Percentiles rank a stretch among this genome's conserved stretches.
Evolutionary conservation across 192 early-diverging fungal genomes (phyloP).

Genomic region (Glomus cerebriforme): DNA sequence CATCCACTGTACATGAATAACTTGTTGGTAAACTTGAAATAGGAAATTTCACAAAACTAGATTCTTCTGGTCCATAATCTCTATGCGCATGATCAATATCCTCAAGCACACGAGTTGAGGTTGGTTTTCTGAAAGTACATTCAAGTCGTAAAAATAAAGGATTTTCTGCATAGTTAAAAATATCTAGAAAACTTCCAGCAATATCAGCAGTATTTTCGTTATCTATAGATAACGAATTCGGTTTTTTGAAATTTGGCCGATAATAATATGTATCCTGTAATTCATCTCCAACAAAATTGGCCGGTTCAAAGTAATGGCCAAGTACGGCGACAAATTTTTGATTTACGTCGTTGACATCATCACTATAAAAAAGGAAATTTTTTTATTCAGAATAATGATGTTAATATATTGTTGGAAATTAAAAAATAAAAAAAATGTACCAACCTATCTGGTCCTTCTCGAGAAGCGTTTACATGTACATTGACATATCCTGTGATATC

Average conservation of each 20-base stretch:
- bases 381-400: not conserved
- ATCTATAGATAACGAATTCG: slow-evolving; percentile 41
- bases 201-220: slow-evolving; percentile 38
- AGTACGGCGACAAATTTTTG: slow-evolving; percentile 59
- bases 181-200: slow-evolving; percentile 44
- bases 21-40: slow-evolving; percentile 62
- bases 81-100: slow-evolving; percentile 23
- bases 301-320: slow-evolving; percentile 63
- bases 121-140: slow-evolving; percentile 62
- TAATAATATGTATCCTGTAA: slow-evolving; percentile 66
- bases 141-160: slow-evolving; percentile 74
- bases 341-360: slow-evolving; percentile 45
- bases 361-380: slow-evolving; percentile 12
- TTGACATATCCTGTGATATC: slow-evolving; percentile 61
- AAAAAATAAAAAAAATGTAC: not conserved
- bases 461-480: slow-evolving; percentile 47
- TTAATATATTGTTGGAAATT: not conserved
- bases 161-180: slow-evolving; percentile 62
- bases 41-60: slow-evolving; percentile 45
- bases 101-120: slow-evolving; percentile 41
- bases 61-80: not conserved
- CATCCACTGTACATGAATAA: slow-evolving; percentile 41
- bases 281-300: slow-evolving; percentile 39
- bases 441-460: slow-evolving; percentile 40
- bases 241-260: slow-evolving; percentile 50